A percentile compares a stretch with the other conserved stretches of the same genome.
Conservation (phyloP, 176 grass and related monocot species). For the Rhynchospora tenuis region DNA sequence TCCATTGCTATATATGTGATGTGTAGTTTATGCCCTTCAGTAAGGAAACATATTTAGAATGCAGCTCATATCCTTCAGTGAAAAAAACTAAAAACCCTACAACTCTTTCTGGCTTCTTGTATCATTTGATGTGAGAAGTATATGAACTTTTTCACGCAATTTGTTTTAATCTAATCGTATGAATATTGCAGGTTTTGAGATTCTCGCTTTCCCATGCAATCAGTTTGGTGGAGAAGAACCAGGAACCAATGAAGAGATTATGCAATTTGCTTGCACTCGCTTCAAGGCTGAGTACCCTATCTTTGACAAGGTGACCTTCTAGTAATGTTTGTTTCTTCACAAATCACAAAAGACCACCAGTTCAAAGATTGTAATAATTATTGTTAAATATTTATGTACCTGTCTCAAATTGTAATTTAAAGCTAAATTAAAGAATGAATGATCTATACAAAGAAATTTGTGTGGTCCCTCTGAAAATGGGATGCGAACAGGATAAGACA, state of each 20-base stretch:
- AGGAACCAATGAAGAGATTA: conserved; percentile 82
- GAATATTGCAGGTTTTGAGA: conserved; percentile 57
- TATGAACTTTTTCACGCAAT: not conserved
- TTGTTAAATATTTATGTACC: not conserved
- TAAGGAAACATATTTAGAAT: not conserved
- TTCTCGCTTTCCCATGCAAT: conserved; percentile 93
- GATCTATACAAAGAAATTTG: not conserved
- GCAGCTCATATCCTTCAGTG: not conserved
- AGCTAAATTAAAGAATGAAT: not conserved
- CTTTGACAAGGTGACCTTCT: conserved; percentile 69
- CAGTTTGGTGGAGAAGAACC: conserved; percentile 83
- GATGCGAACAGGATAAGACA: not conserved
- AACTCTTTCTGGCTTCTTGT: not conserved
- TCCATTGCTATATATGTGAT: not conserved
- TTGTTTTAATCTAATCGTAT: not conserved
- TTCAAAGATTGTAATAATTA: not conserved
- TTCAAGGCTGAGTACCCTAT: conserved; percentile 87
- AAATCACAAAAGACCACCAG: not conserved
- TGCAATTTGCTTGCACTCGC: conserved; percentile 77
- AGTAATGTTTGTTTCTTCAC: not conserved
- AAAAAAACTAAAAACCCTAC: not conserved
- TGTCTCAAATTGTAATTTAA: not conserved
- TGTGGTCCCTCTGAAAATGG: not conserved
- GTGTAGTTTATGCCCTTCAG: not conserved
- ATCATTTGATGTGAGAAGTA: not conserved